These are phyloP conservation scores for Cyclostephanos tholiformis DNA, from an alignment of 108 stramenopile species.

Conservation along the genomic window DNA sequence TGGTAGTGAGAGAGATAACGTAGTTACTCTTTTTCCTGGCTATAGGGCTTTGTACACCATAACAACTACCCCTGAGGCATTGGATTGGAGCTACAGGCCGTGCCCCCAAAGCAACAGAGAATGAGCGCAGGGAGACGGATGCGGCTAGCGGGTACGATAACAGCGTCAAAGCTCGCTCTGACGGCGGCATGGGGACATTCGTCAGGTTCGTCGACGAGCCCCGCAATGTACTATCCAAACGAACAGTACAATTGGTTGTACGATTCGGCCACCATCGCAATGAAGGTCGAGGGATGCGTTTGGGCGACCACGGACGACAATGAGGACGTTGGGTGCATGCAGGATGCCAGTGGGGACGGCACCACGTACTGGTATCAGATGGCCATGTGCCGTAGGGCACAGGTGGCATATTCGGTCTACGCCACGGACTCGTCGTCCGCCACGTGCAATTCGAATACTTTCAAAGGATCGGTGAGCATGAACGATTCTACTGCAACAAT, in stretches of 20 bases:
- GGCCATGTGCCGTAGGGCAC: conserved; percentile 82
- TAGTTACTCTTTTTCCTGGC: no score
- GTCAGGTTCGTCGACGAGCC: conserved; percentile 7
- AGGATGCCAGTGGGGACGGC: conserved; percentile 72
- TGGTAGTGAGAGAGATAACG: no score
- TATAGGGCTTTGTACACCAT: no score
- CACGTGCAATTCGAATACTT: conserved; percentile 58
- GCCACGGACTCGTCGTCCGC: conserved; percentile 49
- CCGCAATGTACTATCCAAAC: conserved; percentile 49
- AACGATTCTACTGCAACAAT: neutral
- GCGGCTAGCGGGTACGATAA: conserved; percentile 13
- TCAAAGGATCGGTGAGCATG: conserved; percentile 75
- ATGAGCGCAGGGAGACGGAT: conserved; percentile 18
- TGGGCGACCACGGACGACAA: conserved; percentile 66
- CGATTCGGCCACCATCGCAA: conserved; percentile 50
- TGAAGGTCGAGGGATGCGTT: conserved; percentile 79
- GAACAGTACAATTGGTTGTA: conserved; percentile 65
- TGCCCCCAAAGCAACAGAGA: neutral
- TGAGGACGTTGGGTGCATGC: conserved; percentile 73
- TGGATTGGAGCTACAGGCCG: no score
- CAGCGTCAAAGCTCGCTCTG: conserved; percentile 8
- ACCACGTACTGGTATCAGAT: conserved; percentile 88
- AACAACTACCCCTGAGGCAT: no score
- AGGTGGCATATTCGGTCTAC: conserved; percentile 84
- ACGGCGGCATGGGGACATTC: conserved; percentile 46